Base-by-base conservation (phyloP, 2,329 filamentous ascomycete genomes). In the Purpureocillium takamizusanense region DNA sequence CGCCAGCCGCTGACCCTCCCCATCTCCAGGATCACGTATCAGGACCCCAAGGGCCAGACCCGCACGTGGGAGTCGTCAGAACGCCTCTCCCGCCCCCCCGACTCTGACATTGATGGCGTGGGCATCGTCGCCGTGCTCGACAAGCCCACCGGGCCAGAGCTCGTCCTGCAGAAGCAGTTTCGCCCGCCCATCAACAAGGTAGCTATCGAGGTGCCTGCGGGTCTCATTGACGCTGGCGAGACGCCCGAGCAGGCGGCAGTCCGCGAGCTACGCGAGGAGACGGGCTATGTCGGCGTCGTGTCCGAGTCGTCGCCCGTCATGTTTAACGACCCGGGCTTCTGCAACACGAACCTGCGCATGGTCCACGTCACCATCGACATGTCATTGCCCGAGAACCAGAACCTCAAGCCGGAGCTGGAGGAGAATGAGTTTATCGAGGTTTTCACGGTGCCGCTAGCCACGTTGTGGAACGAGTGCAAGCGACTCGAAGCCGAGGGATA, bases 401-500 rank as follows among this genome's bases (percentile, higher is more conserved):
- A 83, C 38, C 77, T 76, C 2, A 69, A 78, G 56, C 79, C 84
- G 0, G 65, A 83, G 53, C 67, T 89, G 7, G 84, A 90, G 54
- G 84, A 88, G 18, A 81, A 78, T 45, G 85, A 90, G 61, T 89
- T 88, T 54, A 89, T 90, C 52, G 83, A 89, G 56, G 80, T 81
- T 27, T 89, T 90, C 51, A 76, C 74, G 8, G 69, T 86, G 7
- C 80, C 78, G 6, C 54, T 90, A 32, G 64, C 60, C 15, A 65
- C 71, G 12, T 58, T 90, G 30, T 87, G 81, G 65, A 69, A 69
- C 0, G 78, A 83, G 53, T 80, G 80, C 53, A 76, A 77, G 55
- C 71, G 59, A 46, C 65, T 88, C 1, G 83, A 88, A 53, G 63
- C 64, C 2, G 66, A 86, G 46, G 86, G 86, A 0, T 88, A 76